phyloP scores from a whole-genome alignment of 495 filamentous ascomycete species.

The Trypethelium eluteriae region DNA sequence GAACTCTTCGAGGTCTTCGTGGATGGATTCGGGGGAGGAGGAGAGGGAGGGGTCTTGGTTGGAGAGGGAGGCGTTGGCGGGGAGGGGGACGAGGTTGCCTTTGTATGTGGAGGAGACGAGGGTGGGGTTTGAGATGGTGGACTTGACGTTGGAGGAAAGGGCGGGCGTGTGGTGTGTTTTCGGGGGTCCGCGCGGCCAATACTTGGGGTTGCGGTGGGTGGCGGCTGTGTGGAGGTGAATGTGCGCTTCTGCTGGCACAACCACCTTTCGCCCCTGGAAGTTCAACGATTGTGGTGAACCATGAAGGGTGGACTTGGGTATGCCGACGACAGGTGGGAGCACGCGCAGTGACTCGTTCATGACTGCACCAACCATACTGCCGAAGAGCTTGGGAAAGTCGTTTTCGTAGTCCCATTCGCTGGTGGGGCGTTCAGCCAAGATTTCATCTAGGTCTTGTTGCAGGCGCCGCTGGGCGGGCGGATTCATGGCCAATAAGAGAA shows the following conservation, averaged over 20 bases:
- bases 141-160: not conserved
- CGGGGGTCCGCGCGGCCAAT: slow-evolving; percentile 37
- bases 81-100: not conserved
- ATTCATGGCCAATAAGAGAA: slow-evolving; percentile 55
- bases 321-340: slow-evolving; percentile 51
- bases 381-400: slow-evolving; percentile 49
- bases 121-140: not conserved
- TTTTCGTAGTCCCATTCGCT: slow-evolving; percentile 59
- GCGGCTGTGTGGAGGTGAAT: slow-evolving; percentile 44
- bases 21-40: not conserved
- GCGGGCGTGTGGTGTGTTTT: not conserved
- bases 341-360: slow-evolving; percentile 62
- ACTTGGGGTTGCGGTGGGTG: slow-evolving; percentile 54
- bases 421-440: slow-evolving; percentile 46
- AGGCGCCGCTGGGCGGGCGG: slow-evolving; percentile 49
- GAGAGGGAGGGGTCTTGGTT: slow-evolving; percentile 11
- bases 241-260: slow-evolving; percentile 42
- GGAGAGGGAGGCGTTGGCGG: not conserved
- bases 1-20: slow-evolving; percentile 45
- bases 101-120: not conserved
- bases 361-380: slow-evolving; percentile 55
- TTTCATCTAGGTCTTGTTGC: slow-evolving; percentile 53
- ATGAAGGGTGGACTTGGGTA: slow-evolving; percentile 50
- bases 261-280: slow-evolving; percentile 43
- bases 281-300: slow-evolving; percentile 45